phyloP scores from a whole-genome alignment of 2,329 filamentous ascomycete species.

The Penicillium decumbens region DNA sequence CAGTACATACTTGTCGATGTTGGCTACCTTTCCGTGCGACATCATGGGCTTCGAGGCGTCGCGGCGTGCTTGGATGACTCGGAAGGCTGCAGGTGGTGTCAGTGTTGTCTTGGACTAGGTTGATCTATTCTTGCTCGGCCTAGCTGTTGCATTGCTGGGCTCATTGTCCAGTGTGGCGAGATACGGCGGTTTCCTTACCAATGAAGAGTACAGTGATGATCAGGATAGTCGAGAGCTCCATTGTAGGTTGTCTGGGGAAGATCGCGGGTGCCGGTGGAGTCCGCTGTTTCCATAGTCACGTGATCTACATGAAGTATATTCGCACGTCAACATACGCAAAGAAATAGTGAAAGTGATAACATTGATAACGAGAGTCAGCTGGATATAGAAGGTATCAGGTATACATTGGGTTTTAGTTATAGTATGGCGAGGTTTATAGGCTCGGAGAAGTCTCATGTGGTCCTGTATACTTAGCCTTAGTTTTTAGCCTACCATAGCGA shows the following conservation, averaged over 20 bases:
- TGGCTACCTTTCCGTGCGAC: conserved; percentile 36
- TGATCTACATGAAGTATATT: conserved; percentile 2
- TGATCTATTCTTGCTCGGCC: not conserved
- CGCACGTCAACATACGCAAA: not conserved
- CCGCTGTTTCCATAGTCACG: not conserved
- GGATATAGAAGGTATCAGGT: no score
- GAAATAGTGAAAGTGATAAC: not conserved
- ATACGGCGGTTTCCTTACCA: conserved; percentile 8
- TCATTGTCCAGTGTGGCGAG: not conserved
- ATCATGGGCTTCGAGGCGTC: conserved; percentile 20
- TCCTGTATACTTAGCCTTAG: no score
- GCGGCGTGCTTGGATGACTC: conserved; percentile 13
- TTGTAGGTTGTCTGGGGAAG: conserved; percentile 16
- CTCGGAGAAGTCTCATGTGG: no score
- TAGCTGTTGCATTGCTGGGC: not conserved
- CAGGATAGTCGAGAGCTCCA: conserved; percentile 21
- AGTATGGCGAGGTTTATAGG: no score
- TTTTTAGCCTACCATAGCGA: no score
- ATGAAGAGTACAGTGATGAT: conserved; percentile 19
- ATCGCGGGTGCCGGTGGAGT: conserved; percentile 8
- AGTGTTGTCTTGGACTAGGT: not conserved
- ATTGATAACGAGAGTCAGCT: not conserved
- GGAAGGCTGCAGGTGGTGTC: conserved; percentile 12
- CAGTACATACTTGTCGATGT: conserved; percentile 34
- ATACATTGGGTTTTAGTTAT: no score